Base-by-base conservation (phyloP, 106 monocot genomes). In the Dendrobium huoshanense region DNA sequence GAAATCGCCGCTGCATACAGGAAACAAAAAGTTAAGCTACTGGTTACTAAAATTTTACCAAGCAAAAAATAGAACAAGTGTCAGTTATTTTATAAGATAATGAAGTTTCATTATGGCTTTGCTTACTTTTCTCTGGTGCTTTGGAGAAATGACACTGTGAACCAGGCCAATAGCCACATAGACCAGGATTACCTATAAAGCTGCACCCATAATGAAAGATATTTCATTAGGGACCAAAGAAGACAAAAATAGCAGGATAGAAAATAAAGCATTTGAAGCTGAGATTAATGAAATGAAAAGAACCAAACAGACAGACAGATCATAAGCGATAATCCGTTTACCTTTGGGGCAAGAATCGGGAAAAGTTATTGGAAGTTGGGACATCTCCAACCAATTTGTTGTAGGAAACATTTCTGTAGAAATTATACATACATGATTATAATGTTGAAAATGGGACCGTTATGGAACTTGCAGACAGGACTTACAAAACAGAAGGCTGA, bases 141-240 rank as follows among this genome's bases (percentile, higher is more conserved):
- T 80, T 88, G 18, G 91, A 73, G 19, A 82, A 82, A 48, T 67
- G 79, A 75, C 98, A 98, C 16, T 79, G 79, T 33, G 97, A 91
- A 48, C 79, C 82, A 8, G 84, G 61, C 95, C 98, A 95, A 75
- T 88, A 89, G 20, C 92, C 95, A 87, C 98, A 98, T 64, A 98
- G 91, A 78, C 87, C 84, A 77, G 98, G 98, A 56, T 98, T 98
- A 77, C 98, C 98, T 48, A 92, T 70, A 67, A 98, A 98, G 75
- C 98, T 98, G 84, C 41, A 87, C 4, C 43, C 74, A 54, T 27
- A 0, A 42, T 25, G 16, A 79, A 29, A 72, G 5, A 75, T 7
- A 11, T 25, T 42, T 67, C 22, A 79, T n/a, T 42, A 41, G 41
- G 51, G 13, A 13, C 15, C 51, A 51, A 51, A 13, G 51, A 51